A percentile compares a stretch with the other conserved stretches of the same genome.
Conservation (phyloP, 140 eudicot genomes). For the Oenanthe javanica region DNA sequence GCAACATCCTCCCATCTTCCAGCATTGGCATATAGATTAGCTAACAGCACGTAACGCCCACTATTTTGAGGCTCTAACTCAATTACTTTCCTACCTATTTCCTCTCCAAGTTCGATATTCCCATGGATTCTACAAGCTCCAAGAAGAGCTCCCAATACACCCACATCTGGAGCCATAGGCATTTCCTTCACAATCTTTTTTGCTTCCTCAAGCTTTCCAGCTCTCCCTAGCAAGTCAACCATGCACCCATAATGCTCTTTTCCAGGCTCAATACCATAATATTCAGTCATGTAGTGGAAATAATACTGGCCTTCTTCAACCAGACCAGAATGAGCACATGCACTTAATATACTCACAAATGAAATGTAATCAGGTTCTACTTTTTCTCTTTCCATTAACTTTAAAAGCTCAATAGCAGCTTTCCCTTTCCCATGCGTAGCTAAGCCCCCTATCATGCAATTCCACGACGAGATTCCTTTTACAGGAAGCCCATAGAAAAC, state of each 20-base stretch:
- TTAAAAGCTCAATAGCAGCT: constrained; percentile 48
- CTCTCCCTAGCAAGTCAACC: constrained; percentile 79
- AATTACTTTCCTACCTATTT: constrained; percentile 47
- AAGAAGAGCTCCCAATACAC: constrained; percentile 74
- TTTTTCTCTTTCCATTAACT: constrained; percentile 44
- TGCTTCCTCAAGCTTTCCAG: constrained; percentile 59
- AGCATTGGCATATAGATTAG: constrained; percentile 60
- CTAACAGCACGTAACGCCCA: constrained; percentile 71
- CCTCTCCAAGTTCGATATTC: constrained; percentile 50
- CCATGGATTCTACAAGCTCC: constrained; percentile 75
- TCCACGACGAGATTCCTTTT: constrained; percentile 75
- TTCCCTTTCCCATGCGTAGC: constrained; percentile 68
- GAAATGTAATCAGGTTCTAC: constrained; percentile 58
- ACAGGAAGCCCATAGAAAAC: constrained; percentile 36
- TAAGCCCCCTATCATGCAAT: constrained; percentile 80
- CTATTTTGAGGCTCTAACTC: constrained; percentile 67
- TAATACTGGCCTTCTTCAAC: constrained; percentile 47
- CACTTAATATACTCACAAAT: constrained; percentile 59
- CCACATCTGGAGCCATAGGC: constrained; percentile 58
- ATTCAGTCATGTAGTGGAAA: constrained; percentile 45
- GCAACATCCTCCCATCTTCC: constrained; percentile 75
- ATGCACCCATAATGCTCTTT: constrained; percentile 82
- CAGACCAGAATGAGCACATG: constrained; percentile 85
- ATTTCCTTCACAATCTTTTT: constrained; percentile 40
- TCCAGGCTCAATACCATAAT: constrained; percentile 45